Conservation (phyloP, 73 alveolate genomes). For the Stentor coeruleus region DNA sequence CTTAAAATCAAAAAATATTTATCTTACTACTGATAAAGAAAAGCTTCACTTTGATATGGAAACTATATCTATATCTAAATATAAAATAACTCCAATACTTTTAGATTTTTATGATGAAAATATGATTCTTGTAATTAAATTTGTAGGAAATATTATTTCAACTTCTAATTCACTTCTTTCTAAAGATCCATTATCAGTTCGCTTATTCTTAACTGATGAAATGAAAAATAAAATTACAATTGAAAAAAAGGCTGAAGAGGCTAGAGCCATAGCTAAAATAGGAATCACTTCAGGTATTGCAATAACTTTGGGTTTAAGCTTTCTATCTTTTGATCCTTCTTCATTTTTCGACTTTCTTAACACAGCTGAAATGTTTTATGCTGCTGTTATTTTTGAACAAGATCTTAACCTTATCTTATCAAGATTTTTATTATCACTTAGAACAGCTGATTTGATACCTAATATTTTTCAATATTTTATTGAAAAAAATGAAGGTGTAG, state of each 20-base stretch:
- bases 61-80: not conserved
- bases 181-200: not conserved
- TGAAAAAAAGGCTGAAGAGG: not conserved
- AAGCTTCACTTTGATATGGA: no score
- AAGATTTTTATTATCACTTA: no score
- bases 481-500: not conserved
- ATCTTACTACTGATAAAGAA: not conserved
- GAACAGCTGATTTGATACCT: not conserved
- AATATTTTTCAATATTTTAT: no score
- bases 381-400: not conserved
- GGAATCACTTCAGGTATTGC: not conserved
- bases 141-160: not conserved
- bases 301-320: no score
- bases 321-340: not conserved
- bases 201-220: not conserved
- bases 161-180: not conserved
- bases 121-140: not conserved
- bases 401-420: not conserved
- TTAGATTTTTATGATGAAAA: not conserved
- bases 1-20: no score
- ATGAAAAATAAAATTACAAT: not conserved
- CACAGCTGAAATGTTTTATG: not conserved
- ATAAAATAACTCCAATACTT: no score
- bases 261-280: not conserved
- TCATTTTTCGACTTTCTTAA: not conserved